These are phyloP conservation scores for Rhipidocladum racemiflorum DNA, from an alignment of 176 grass and related monocot species.

Conservation along the genomic window DNA sequence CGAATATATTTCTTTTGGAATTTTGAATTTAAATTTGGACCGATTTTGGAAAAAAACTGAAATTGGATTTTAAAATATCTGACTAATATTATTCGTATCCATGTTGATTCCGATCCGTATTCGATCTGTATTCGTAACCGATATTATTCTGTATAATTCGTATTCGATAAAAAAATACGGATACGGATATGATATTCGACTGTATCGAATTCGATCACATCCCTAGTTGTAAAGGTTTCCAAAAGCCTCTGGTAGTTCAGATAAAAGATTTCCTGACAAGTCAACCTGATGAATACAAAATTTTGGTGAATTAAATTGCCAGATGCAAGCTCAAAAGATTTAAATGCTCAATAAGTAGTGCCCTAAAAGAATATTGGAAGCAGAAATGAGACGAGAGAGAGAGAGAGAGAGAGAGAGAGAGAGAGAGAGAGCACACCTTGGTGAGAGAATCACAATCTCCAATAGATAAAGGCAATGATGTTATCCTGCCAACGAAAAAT, in stretches of 20 bases:
- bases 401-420: neutral
- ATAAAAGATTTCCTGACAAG: conserved; percentile 78
- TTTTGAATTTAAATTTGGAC: too few relatives aligned
- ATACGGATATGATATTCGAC: too few relatives aligned
- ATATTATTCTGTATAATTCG: too few relatives aligned
- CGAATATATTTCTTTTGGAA: too few relatives aligned
- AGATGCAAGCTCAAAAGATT: conserved; percentile 9
- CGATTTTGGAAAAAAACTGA: too few relatives aligned
- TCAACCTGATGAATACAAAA: conserved; percentile 61
- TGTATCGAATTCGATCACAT: too few relatives aligned
- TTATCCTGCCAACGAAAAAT: conserved; percentile 74
- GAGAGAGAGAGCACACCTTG: conserved; percentile 44
- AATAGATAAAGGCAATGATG: conserved; percentile 64
- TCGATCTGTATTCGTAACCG: too few relatives aligned
- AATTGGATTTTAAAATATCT: too few relatives aligned
- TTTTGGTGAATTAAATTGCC: conserved; percentile 24
- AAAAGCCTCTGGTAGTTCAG: conserved; percentile 63
- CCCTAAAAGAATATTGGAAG: conserved; percentile 10
- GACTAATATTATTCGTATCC: too few relatives aligned
- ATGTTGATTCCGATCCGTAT: too few relatives aligned
- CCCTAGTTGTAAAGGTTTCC: conserved; percentile 65
- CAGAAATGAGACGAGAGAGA: neutral
- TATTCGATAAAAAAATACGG: too few relatives aligned
- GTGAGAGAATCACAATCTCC: conserved; percentile 76
- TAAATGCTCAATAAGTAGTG: neutral